Percentiles rank a stretch among this genome's conserved stretches.
Conservation (phyloP, 2,329 filamentous ascomycete species). For the Diaporthe longicolla region DNA sequence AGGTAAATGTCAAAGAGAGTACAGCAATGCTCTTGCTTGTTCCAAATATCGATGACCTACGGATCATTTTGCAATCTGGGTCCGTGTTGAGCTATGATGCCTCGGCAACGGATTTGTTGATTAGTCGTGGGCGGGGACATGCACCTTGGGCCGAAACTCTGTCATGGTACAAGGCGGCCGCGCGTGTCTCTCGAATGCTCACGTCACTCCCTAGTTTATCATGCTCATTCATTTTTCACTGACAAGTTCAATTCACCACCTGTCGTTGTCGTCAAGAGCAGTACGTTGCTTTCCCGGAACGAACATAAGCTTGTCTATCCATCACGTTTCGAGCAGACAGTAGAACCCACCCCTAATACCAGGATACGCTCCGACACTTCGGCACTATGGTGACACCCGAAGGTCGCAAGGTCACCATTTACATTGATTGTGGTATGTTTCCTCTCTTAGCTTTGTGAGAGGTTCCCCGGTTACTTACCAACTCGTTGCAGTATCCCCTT, state of each 20-base stretch:
- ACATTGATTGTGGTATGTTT: conserved; percentile 4
- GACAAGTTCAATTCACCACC: background rate
- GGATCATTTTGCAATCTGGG: background rate
- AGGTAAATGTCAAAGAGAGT: background rate
- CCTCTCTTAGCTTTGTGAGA: background rate
- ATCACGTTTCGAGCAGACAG: conserved; percentile 4
- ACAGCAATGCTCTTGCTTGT: background rate
- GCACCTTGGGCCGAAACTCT: background rate
- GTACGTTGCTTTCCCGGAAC: no score
- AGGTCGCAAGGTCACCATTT: conserved; percentile 3
- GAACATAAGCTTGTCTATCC: background rate
- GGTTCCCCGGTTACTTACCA: background rate
- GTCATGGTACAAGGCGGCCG: background rate
- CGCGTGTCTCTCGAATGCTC: background rate
- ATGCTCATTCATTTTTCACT: background rate
- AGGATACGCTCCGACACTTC: background rate
- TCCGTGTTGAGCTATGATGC: background rate
- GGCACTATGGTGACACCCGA: background rate
- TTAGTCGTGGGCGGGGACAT: background rate
- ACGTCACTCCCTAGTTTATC: background rate
- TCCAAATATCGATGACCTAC: background rate
- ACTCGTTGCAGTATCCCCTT: background rate
- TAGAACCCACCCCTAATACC: background rate
- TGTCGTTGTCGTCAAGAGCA: background rate
- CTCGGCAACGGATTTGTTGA: conserved; percentile 15